Base-by-base conservation (phyloP, 2,329 filamentous ascomycete species). In the Chaetomium sp. region DNA sequence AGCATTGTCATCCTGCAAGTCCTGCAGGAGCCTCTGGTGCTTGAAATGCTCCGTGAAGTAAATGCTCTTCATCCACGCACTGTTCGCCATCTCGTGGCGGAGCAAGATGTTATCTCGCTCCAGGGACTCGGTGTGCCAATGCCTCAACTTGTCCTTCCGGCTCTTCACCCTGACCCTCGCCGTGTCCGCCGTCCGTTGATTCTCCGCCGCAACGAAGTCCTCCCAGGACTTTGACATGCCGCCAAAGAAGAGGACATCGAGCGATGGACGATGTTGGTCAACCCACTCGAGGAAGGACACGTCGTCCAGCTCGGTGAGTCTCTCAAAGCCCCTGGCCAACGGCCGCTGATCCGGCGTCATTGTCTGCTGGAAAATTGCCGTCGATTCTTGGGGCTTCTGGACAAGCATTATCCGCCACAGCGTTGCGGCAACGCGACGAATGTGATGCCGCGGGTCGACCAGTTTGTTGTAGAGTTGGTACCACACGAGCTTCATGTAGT, bases 31-130 rank as follows among this genome's bases (percentile, higher is more conserved):
- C 67, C 95, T 85, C 75, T 98, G 94, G 69, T 96, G 90, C 75
- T 97, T 98, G 73, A 94, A 86, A 69, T 95, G 90, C 75, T 99
- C 95, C 0, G 94, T 92, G 57, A 90, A 88, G 75, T 94, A 95
- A 49, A 99, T 97, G 72, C 97, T 98, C 71, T 93, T 92, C 80
- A 94, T 90, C 95, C 94, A 99, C 65, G 94, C 89, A 49, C 87
- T 89, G 63, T 95, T 94, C 0, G 92, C 90, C 69, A 91, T 87
- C 72, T 97, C 92, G 72, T 98, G 94, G n/a, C 88, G 88, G 61
- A 90, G 82, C 64, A 93, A 84, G 19, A 90, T 82, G 68, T 90
- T 90, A 21, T 96, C 91, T 10, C 84, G 84, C 25, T 84, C 83
- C 4, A 86, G 77, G 58, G 88, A 87, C 68, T 94, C 90, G 2